A percentile compares a stretch with the other conserved stretches of the same genome.
Conservation (phyloP, 306 rosid species). For the Lathyrus aphaca region DNA sequence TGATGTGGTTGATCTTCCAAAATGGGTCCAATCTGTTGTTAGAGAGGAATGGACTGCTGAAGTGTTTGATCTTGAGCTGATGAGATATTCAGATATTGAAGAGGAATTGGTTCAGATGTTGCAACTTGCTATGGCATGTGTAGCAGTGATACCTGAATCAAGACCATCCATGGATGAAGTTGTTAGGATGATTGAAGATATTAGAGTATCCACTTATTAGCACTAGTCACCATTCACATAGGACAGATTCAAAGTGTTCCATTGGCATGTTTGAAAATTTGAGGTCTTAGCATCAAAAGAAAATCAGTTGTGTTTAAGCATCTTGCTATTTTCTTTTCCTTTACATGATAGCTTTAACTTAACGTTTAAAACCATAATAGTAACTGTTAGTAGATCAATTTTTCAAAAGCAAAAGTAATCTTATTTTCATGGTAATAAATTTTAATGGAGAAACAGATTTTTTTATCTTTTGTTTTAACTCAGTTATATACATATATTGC, state of each 20-base stretch:
- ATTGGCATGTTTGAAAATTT: neutral
- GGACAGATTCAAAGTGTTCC: slow-evolving; percentile 42
- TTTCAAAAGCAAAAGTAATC: neutral
- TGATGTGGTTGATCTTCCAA: slow-evolving; percentile 78
- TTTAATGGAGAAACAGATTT: neutral
- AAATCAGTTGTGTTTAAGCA: slow-evolving; percentile 19
- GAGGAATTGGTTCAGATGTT: slow-evolving; percentile 95
- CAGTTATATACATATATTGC: neutral
- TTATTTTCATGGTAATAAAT: neutral
- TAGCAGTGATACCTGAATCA: slow-evolving; percentile 67
- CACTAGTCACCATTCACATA: slow-evolving; percentile 53
- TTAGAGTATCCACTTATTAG: slow-evolving; percentile 52
- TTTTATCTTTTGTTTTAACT: neutral
- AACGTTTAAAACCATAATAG: neutral
- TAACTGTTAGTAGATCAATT: no score
- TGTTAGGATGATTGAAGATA: slow-evolving; percentile 70
- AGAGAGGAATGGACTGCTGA: slow-evolving; percentile 95
- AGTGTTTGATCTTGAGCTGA: slow-evolving; percentile 89
- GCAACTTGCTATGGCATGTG: slow-evolving; percentile 93
- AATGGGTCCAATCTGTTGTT: slow-evolving; percentile 88
- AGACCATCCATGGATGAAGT: slow-evolving; percentile 90
- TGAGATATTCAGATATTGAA: slow-evolving; percentile 73
- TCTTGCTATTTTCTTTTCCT: slow-evolving; percentile 11
- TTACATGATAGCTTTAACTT: slow-evolving; percentile 14
- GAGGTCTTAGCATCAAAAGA: slow-evolving; percentile 12